Conservation (phyloP, 768 basidiomycete genomes). For the Rhodotorula sphaerocarpa region DNA sequence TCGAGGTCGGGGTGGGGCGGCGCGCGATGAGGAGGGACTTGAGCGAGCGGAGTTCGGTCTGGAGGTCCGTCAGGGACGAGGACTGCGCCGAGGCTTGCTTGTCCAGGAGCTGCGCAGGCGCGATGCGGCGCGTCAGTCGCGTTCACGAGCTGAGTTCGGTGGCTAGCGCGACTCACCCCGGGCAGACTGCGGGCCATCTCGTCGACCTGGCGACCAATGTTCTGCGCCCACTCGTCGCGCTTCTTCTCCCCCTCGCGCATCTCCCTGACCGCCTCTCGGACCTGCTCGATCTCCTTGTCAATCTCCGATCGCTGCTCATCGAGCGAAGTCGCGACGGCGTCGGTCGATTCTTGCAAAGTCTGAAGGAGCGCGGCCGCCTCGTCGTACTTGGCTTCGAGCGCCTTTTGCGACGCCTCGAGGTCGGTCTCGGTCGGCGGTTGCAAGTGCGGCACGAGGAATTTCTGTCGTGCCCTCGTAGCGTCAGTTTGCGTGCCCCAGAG, state of each 20-base stretch:
- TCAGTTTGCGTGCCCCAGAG: too few species aligned
- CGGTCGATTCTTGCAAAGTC: slow-evolving; percentile 70
- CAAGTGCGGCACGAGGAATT: slow-evolving; percentile 83
- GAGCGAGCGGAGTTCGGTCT: slow-evolving; percentile 87
- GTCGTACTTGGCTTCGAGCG: slow-evolving; percentile 79
- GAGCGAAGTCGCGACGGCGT: slow-evolving; percentile 61
- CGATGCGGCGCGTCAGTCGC: too few species aligned
- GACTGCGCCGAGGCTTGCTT: slow-evolving; percentile 80
- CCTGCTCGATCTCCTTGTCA: slow-evolving; percentile 62
- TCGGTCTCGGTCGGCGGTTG: slow-evolving; percentile 77
- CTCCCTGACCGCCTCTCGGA: slow-evolving; percentile 62
- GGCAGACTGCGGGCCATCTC: slow-evolving; percentile 86
- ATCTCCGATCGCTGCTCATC: slow-evolving; percentile 69
- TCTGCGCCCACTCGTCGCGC: slow-evolving; percentile 66
- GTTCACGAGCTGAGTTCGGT: background rate
- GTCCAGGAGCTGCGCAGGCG: slow-evolving; percentile 68
- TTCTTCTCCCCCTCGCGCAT: slow-evolving; percentile 68
- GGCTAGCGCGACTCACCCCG: slow-evolving; percentile 57
- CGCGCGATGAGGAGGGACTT: slow-evolving; percentile 61
- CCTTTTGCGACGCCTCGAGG: slow-evolving; percentile 79
- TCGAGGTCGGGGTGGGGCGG: slow-evolving; percentile 5
- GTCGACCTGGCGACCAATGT: slow-evolving; percentile 82
- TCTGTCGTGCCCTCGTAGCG: too few species aligned
- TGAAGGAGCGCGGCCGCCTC: slow-evolving; percentile 70
- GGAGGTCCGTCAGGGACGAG: slow-evolving; percentile 73